A percentile compares a stretch with the other conserved stretches of the same genome.
These are phyloP conservation scores for Aspergillus melleus DNA, from an alignment of 2,329 filamentous ascomycete genomes.

Conservation along the genomic window DNA sequence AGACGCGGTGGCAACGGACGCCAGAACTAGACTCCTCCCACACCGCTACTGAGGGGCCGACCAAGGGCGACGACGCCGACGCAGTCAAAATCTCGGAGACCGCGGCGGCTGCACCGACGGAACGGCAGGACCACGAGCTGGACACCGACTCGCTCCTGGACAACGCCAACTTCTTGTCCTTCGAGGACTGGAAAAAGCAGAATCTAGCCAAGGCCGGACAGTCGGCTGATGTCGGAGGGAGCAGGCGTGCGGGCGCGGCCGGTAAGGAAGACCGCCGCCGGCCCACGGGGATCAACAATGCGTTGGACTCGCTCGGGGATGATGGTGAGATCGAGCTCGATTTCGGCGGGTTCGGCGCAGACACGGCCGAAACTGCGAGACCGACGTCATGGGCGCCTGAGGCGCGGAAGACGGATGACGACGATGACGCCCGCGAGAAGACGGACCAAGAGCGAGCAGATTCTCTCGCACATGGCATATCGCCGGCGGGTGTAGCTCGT, in stretches of 20 bases:
- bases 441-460: constrained; percentile 21
- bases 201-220: constrained; percentile 85
- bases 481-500: constrained; percentile 59
- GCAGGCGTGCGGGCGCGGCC: constrained; percentile 48
- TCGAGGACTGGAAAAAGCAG: constrained; percentile 97
- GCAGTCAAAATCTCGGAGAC: constrained; percentile 5
- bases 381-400: constrained; percentile 31
- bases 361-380: constrained; percentile 40
- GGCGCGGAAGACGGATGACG: constrained; percentile 19
- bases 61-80: constrained; percentile 1
- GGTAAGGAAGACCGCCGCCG: constrained; percentile 54
- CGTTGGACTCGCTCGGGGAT: constrained; percentile 77
- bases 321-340: constrained; percentile 82
- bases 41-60: not conserved
- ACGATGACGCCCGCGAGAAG: constrained; percentile 28
- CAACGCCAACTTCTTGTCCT: constrained; percentile 85
- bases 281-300: constrained; percentile 60
- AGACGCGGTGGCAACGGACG: constrained; percentile 21
- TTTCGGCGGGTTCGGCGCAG: constrained; percentile 62
- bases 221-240: constrained; percentile 65
- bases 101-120: not conserved
- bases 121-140: constrained; percentile 43
- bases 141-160: constrained; percentile 68
- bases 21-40: not conserved
- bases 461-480: constrained; percentile 43